A percentile compares a stretch with the other conserved stretches of the same genome.
phyloP scores from a whole-genome alignment of 345 rosid genomes.

The Dipteronia sinensis region DNA sequence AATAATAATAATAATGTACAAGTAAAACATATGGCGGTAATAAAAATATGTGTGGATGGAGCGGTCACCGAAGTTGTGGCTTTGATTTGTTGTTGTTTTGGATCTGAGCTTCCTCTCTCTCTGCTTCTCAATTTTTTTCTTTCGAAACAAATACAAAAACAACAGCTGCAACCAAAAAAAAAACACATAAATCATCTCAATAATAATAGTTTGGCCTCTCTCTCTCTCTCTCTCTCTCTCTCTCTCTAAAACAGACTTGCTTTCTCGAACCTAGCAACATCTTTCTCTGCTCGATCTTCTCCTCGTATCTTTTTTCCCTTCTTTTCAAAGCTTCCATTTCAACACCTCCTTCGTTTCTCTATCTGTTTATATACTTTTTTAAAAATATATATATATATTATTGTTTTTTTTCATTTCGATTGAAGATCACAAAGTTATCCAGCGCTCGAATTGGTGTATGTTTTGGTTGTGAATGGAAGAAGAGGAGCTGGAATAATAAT shows the following conservation, averaged over 20 bases:
- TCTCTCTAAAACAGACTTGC: conserved; percentile 7
- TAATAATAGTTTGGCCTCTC: conserved; percentile 12
- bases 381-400: too few relatives aligned
- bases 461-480: conserved; percentile 15
- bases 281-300: conserved; percentile 32
- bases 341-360: background rate
- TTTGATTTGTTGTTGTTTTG: conserved; percentile 33
- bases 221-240: background rate
- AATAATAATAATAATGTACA: background rate
- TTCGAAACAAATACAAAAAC: background rate
- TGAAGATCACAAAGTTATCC: background rate
- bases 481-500: conserved; percentile 16
- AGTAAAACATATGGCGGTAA: conserved; percentile 7
- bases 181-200: conserved; percentile 6
- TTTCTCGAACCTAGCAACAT: conserved; percentile 42
- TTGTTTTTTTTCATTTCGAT: too few relatives aligned
- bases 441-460: background rate
- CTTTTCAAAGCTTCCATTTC: conserved; percentile 11
- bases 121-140: background rate
- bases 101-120: conserved; percentile 27
- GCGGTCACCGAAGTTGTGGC: conserved; percentile 50
- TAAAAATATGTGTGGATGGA: conserved; percentile 34
- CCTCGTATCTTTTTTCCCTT: conserved; percentile 4
- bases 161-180: conserved; percentile 19
- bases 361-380: background rate